phyloP scores from a whole-genome alignment of 805 yeast genomes.

The Starmerella ratchasimensis region DNA sequence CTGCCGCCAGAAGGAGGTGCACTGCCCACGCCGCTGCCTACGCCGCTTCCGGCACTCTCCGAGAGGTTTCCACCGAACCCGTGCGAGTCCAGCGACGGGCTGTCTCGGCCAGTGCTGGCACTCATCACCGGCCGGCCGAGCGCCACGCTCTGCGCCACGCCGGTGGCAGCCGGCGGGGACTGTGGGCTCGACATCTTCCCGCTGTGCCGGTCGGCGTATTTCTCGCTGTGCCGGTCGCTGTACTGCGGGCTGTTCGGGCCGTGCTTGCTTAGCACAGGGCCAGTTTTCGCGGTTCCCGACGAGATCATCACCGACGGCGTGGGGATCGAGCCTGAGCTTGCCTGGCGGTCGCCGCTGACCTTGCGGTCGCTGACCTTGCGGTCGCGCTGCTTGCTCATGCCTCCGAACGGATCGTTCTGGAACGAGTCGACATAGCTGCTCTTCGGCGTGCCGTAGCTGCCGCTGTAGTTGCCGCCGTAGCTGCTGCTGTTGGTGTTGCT shows the following conservation, averaged over 20 bases:
- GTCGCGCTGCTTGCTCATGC: background rate
- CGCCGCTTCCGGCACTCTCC: no score
- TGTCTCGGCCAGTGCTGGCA: no score
- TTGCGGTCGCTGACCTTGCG: slow-evolving; percentile 8
- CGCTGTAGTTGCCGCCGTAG: background rate
- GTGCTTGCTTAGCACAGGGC: slow-evolving; percentile 19
- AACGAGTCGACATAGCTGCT: background rate
- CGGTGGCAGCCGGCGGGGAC: no score
- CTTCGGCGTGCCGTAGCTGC: no score
- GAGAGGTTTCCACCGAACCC: no score
- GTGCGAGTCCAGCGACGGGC: no score
- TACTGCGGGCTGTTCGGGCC: background rate
- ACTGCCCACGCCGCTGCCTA: no score
- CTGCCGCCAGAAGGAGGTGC: no score
- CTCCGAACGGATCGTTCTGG: background rate
- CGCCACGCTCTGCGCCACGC: no score
- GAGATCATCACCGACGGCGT: slow-evolving; percentile 15
- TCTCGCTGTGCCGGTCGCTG: background rate
- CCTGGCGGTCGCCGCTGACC: slow-evolving; percentile 7
- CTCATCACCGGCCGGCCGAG: no score
- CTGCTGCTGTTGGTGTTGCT: background rate
- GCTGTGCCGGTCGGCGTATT: no score
- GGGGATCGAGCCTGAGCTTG: slow-evolving; percentile 11
- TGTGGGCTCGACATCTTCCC: no score
- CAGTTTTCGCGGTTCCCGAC: slow-evolving; percentile 22